Evolutionary conservation across 495 filamentous ascomycete genomes (phyloP).

Genomic region (Sphaerosporella brunnea): DNA sequence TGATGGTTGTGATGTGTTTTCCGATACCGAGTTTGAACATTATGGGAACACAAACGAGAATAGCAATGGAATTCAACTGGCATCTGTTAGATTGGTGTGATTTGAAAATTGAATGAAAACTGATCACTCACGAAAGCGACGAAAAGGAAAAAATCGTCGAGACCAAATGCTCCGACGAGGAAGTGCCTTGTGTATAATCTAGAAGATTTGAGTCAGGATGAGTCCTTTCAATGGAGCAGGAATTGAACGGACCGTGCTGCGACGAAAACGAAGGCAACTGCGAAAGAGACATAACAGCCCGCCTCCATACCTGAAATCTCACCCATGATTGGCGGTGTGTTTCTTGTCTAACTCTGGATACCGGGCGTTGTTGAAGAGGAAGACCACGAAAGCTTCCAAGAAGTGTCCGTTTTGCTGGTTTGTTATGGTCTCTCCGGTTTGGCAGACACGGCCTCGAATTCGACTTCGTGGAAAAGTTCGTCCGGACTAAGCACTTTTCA

Average conservation of each 20-base stretch:
- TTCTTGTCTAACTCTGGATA: too few relatives aligned
- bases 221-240: too few relatives aligned
- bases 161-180: background rate
- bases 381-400: too few relatives aligned
- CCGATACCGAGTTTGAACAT: conserved; percentile 4
- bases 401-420: too few relatives aligned
- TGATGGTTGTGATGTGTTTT: background rate
- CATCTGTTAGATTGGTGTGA: background rate
- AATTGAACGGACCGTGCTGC: background rate
- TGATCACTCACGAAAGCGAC: background rate
- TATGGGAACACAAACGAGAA: background rate
- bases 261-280: conserved; percentile 1
- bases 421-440: too few relatives aligned
- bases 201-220: too few relatives aligned
- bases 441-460: too few relatives aligned
- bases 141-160: conserved; percentile 5
- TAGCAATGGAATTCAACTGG: background rate
- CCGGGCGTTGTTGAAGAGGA: too few relatives aligned
- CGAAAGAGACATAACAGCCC: conserved; percentile 5
- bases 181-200: background rate
- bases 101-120: background rate
- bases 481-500: too few relatives aligned
- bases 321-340: too few relatives aligned
- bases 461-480: too few relatives aligned
- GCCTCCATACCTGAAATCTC: background rate